Evolutionary conservation across 2,329 filamentous ascomycete species (phyloP).

Genomic region (Raffaelea deltoideospora): DNA sequence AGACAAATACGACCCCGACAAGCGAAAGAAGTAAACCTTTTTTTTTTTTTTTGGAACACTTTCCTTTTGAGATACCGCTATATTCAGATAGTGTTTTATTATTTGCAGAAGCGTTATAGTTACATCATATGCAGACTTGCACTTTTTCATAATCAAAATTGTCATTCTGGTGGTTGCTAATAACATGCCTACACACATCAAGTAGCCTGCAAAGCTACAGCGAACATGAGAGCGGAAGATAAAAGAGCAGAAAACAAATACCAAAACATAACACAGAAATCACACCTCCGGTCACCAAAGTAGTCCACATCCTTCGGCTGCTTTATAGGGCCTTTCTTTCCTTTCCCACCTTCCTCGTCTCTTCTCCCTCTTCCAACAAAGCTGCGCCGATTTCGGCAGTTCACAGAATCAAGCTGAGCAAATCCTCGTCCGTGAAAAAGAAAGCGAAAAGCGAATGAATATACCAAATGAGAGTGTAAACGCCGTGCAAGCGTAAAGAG

Average conservation of each 20-base stretch:
- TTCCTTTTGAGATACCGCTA: background rate
- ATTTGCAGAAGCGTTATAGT: too few species aligned
- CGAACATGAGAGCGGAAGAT: background rate
- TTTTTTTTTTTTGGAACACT: background rate
- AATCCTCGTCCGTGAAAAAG: too few species aligned
- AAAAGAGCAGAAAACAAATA: background rate
- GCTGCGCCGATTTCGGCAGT: too few species aligned
- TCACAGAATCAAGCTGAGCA: too few species aligned
- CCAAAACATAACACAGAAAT: background rate
- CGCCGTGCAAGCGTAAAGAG: background rate
- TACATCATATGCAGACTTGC: too few species aligned
- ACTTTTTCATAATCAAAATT: background rate
- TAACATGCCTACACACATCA: too few species aligned
- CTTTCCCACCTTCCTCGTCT: too few species aligned
- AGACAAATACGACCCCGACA: constrained; percentile 64
- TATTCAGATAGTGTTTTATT: background rate
- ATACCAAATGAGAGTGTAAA: background rate
- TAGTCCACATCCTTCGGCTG: too few species aligned
- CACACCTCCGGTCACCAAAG: too few species aligned
- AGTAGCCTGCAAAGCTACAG: background rate
- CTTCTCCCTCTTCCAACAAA: too few species aligned
- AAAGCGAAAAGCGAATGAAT: too few species aligned
- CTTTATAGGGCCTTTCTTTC: too few species aligned
- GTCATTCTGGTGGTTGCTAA: background rate
- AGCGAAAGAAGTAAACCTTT: constrained; percentile 18